Evolutionary conservation across 2,329 filamentous ascomycete genomes (phyloP).

Genomic region (Beauveria brongniartii): DNA sequence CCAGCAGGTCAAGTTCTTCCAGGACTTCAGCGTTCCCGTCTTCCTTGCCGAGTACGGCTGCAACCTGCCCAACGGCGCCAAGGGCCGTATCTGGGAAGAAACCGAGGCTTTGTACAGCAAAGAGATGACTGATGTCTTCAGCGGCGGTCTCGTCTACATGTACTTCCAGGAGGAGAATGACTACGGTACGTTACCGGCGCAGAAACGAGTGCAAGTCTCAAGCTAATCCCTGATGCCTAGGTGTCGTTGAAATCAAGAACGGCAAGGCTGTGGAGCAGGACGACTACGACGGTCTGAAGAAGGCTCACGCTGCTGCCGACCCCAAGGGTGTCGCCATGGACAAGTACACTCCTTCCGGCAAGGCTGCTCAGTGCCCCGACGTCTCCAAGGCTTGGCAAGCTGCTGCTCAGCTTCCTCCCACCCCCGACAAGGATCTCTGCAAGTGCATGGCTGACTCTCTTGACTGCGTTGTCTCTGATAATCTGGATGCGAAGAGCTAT

Average conservation of each 20-base stretch:
- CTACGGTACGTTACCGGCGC: conserved; percentile 52
- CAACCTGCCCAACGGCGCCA: conserved; percentile 56
- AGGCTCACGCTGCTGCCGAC: conserved; percentile 57
- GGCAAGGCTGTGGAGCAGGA: conserved; percentile 52
- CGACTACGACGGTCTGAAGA: conserved; percentile 68
- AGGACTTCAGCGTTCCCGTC: conserved; percentile 80
- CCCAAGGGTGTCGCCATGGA: conserved; percentile 58
- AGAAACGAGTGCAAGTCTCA: not conserved
- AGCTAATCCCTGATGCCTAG: conserved; percentile 24
- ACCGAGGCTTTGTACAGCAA: conserved; percentile 70
- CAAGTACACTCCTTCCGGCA: conserved; percentile 68
- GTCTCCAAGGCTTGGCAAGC: conserved; percentile 56
- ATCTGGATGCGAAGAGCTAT: conserved; percentile 50
- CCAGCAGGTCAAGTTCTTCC: conserved; percentile 77
- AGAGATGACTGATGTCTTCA: conserved; percentile 82
- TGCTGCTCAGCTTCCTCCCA: conserved; percentile 62
- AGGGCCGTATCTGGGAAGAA: conserved; percentile 75
- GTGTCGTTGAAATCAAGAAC: conserved; percentile 54
- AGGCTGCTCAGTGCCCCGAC: conserved; percentile 62
- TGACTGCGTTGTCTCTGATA: conserved; percentile 57
- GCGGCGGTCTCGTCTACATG: conserved; percentile 98
- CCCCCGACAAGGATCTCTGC: conserved; percentile 72
- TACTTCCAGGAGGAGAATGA: conserved; percentile 89
- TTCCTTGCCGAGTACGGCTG: conserved; percentile 99
- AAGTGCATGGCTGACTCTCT: conserved; percentile 74